These are phyloP conservation scores for Elsinoe necatrix DNA, from an alignment of 2,329 filamentous ascomycete genomes.

Conservation along the genomic window DNA sequence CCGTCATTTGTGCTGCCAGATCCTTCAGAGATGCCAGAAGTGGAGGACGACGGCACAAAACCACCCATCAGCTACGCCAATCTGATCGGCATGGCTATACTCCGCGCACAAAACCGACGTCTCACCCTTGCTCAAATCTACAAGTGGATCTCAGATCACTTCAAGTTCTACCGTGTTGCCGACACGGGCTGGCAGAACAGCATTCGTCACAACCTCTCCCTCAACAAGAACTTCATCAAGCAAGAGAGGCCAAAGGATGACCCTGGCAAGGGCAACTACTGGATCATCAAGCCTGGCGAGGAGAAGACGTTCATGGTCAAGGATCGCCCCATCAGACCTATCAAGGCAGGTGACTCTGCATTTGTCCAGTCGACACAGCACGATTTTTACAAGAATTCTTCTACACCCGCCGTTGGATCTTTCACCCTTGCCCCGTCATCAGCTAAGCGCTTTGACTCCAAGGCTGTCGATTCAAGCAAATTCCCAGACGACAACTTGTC, in stretches of 20 bases:
- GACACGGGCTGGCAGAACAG: slow-evolving; percentile 98
- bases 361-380: slow-evolving; percentile 17
- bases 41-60: slow-evolving; percentile 81
- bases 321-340: slow-evolving; percentile 46
- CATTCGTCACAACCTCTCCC: slow-evolving; percentile 92
- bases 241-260: slow-evolving; percentile 94
- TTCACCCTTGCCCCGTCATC: slow-evolving; percentile 29
- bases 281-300: slow-evolving; percentile 84
- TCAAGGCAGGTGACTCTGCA: slow-evolving; percentile 46
- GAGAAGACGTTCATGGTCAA: slow-evolving; percentile 86
- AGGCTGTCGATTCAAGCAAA: slow-evolving; percentile 42
- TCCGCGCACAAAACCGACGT: slow-evolving; percentile 72
- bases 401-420: slow-evolving; percentile 31
- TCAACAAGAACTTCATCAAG: slow-evolving; percentile 96
- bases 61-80: slow-evolving; percentile 89
- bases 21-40: slow-evolving; percentile 68
- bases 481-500: slow-evolving; percentile 44
- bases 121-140: slow-evolving; percentile 93
- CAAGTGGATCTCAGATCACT: slow-evolving; percentile 98
- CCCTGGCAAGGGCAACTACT: slow-evolving; percentile 95
- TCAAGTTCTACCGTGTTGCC: slow-evolving; percentile 72
- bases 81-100: slow-evolving; percentile 93
- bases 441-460: slow-evolving; percentile 29
- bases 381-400: slow-evolving; percentile 24
- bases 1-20: slow-evolving; percentile 50